Evolutionary conservation across 345 rosid genomes (phyloP).

Genomic region (Pistacia vera): DNA sequence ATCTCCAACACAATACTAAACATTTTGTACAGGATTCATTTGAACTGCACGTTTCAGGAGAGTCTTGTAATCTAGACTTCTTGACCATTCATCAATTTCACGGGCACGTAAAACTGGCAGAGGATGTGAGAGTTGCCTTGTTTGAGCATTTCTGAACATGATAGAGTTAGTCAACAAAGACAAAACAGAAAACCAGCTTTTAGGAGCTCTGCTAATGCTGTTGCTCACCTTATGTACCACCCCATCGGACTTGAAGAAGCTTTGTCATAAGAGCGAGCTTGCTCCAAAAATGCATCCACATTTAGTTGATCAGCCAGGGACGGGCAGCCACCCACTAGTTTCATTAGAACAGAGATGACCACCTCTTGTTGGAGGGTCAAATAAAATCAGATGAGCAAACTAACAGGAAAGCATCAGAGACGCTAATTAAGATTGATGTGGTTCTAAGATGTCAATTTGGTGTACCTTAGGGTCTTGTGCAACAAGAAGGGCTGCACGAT

Average conservation of each 20-base stretch:
- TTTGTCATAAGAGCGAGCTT: constrained; percentile 92
- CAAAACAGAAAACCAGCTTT: constrained; percentile 6
- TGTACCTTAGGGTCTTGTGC: constrained; percentile 91
- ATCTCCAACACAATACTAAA: constrained; percentile 34
- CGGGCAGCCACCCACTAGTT: constrained; percentile 94
- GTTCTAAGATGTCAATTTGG: constrained; percentile 1
- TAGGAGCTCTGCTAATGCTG: background rate
- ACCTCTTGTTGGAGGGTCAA: constrained; percentile 75
- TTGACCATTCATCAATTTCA: constrained; percentile 94
- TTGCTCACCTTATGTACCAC: constrained; percentile 84
- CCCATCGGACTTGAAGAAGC: constrained; percentile 93
- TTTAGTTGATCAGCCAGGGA: constrained; percentile 91
- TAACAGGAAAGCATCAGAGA: background rate
- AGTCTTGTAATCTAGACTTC: constrained; percentile 63
- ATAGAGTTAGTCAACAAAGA: constrained; percentile 26
- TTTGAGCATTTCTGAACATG: constrained; percentile 87
- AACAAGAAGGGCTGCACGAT: constrained; percentile 97
- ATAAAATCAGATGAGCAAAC: constrained; percentile 29
- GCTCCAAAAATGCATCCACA: constrained; percentile 94
- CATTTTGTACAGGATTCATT: constrained; percentile 33
- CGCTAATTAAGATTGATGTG: background rate
- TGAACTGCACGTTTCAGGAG: constrained; percentile 69
- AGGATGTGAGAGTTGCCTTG: constrained; percentile 90
- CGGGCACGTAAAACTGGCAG: constrained; percentile 98
- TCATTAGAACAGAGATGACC: constrained; percentile 93